These are phyloP conservation scores for Rhodomyrtus psidioides DNA, from an alignment of 441 rosid species.

Conservation along the genomic window DNA sequence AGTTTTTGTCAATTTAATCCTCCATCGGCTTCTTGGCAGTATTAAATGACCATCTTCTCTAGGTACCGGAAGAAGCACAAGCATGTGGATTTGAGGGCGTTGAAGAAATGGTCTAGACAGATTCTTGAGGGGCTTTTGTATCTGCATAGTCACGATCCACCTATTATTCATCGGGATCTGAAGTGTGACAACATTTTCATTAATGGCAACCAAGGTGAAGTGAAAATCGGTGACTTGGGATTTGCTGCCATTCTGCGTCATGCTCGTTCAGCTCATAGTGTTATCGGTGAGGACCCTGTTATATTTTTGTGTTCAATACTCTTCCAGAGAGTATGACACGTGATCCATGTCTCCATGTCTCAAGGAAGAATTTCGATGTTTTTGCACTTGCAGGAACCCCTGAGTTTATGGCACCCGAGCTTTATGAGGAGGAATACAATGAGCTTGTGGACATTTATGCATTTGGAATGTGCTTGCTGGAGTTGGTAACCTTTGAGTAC, in stretches of 20 bases:
- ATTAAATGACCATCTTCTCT: background rate
- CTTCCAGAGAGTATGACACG: background rate
- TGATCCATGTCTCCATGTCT: background rate
- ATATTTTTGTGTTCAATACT: background rate
- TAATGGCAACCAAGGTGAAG: constrained; percentile 69
- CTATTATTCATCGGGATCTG: constrained; percentile 61
- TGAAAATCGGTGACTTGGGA: constrained; percentile 65
- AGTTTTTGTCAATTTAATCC: constrained; percentile 1
- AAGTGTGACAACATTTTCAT: constrained; percentile 69
- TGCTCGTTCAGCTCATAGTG: constrained; percentile 59
- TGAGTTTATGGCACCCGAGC: constrained; percentile 71
- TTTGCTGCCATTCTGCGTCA: constrained; percentile 46
- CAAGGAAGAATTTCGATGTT: background rate
- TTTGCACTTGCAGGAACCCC: constrained; percentile 42
- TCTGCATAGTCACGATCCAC: constrained; percentile 62
- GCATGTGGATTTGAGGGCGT: constrained; percentile 55
- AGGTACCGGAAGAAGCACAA: constrained; percentile 66
- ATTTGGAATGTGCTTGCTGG: constrained; percentile 70
- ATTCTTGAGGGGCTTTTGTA: constrained; percentile 57
- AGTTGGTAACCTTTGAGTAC: constrained; percentile 56
- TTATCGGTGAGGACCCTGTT: constrained; percentile 34
- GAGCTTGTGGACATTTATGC: constrained; percentile 69
- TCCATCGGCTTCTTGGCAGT: background rate
- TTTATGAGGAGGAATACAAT: constrained; percentile 63
- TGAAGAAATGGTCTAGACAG: constrained; percentile 70